Evolutionary conservation across 805 yeast species (phyloP).

Genomic region (Wickerhamiella nectarea): DNA sequence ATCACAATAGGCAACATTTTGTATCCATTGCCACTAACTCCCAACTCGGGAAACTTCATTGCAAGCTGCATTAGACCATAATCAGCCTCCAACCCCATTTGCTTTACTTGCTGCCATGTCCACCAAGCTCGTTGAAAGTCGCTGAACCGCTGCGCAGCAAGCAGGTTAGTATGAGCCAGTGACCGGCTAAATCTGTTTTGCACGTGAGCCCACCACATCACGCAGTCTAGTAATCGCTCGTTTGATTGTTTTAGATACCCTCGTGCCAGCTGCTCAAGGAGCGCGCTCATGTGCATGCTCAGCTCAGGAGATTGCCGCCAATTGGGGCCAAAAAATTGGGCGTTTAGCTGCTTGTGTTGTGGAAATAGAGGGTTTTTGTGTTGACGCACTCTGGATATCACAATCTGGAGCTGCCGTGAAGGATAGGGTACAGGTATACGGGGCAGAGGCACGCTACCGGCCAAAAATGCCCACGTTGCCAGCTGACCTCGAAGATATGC

Average conservation of each 20-base stretch:
- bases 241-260: constrained; percentile 4
- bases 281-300: not conserved
- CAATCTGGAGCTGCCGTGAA: not conserved
- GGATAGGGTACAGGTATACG: constrained; percentile 1
- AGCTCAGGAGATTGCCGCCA: not conserved
- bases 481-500: not conserved
- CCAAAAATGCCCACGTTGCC: not conserved
- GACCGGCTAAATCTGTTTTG: not conserved
- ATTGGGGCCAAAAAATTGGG: not conserved
- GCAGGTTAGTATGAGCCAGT: constrained; percentile 1
- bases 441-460: not conserved
- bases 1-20: no score
- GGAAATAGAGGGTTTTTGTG: not conserved
- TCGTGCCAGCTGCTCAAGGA: constrained; percentile 2
- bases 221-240: constrained; percentile 3
- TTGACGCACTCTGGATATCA: not conserved
- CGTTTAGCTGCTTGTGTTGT: not conserved
- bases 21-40: no score
- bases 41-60: not conserved
- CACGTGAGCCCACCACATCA: constrained; percentile 7
- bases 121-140: constrained; percentile 6
- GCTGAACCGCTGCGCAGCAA: not conserved
- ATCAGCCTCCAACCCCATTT: not conserved
- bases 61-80: not conserved
- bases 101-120: constrained; percentile 6